These are phyloP conservation scores for Hamigera avellanea DNA, from an alignment of 495 filamentous ascomycete species.

Conservation along the genomic window DNA sequence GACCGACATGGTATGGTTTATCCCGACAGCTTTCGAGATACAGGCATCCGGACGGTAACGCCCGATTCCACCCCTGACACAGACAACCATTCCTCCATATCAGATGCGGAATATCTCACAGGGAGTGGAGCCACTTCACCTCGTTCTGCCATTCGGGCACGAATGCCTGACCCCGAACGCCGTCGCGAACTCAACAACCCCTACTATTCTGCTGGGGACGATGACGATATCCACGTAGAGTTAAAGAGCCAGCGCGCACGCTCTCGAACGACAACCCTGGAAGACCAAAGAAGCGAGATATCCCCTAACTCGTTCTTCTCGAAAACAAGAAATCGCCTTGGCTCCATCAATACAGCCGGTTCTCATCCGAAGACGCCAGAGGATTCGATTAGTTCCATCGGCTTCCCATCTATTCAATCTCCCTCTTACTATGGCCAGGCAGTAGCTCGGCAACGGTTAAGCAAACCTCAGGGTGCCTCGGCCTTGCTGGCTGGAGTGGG, in stretches of 20 bases:
- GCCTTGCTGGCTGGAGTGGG: slow-evolving; percentile 17
- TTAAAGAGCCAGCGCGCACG: slow-evolving; percentile 29
- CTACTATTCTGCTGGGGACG: slow-evolving; percentile 21
- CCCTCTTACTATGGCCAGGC: slow-evolving; percentile 17
- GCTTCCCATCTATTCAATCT: slow-evolving; percentile 40
- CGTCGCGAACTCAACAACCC: slow-evolving; percentile 16
- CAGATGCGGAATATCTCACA: slow-evolving; percentile 26
- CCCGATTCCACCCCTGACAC: slow-evolving; percentile 28
- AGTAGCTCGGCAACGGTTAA: slow-evolving; percentile 29
- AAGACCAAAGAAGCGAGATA: slow-evolving; percentile 34
- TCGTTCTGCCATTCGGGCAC: slow-evolving; percentile 25
- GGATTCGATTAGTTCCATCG: slow-evolving; percentile 30
- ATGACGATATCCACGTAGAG: slow-evolving; percentile 21
- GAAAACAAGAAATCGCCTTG: slow-evolving; percentile 29
- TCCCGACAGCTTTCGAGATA: slow-evolving; percentile 38
- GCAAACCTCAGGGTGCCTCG: slow-evolving; percentile 27
- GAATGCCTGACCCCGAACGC: slow-evolving; percentile 19
- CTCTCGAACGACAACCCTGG: slow-evolving; percentile 37
- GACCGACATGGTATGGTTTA: slow-evolving; percentile 43
- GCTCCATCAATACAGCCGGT: slow-evolving; percentile 30
- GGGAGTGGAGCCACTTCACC: slow-evolving; percentile 30
- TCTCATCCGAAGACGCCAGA: slow-evolving; percentile 22
- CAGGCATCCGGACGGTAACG: slow-evolving; percentile 35
- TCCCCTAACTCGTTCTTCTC: slow-evolving; percentile 22
- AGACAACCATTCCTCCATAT: slow-evolving; percentile 27